Percentiles rank a stretch among this genome's conserved stretches.
Evolutionary conservation across 495 filamentous ascomycete genomes (phyloP).

Genomic region (Penicillium angulare): DNA sequence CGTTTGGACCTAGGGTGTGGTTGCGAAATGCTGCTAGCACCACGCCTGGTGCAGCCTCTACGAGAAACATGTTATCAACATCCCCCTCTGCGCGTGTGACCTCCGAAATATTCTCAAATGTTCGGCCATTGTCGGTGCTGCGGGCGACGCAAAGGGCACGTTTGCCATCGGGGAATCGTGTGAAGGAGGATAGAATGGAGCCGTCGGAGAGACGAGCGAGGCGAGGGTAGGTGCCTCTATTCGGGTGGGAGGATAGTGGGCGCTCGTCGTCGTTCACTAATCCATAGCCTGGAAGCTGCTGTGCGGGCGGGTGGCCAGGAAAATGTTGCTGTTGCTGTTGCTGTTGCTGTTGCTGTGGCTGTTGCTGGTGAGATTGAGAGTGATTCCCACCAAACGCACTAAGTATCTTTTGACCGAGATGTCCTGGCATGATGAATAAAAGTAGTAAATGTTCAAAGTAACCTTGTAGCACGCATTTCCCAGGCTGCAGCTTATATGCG

Average conservation of each 20-base stretch:
- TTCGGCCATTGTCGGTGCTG: conserved; percentile 37
- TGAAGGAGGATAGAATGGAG: conserved; percentile 41
- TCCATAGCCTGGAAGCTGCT: conserved; percentile 18
- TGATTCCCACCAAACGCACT: conserved; percentile 28
- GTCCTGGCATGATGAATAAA: conserved; percentile 27
- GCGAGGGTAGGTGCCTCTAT: conserved; percentile 43
- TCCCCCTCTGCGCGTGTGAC: conserved; percentile 44
- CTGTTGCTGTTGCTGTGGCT: not conserved
- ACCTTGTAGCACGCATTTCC: not conserved
- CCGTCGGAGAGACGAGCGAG: conserved; percentile 38
- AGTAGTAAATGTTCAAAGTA: not conserved
- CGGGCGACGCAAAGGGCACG: conserved; percentile 32
- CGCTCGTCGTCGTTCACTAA: conserved; percentile 40
- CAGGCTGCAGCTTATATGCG: too few relatives aligned
- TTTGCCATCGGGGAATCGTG: conserved; percentile 29
- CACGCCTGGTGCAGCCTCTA: conserved; percentile 47
- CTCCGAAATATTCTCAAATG: conserved; percentile 36
- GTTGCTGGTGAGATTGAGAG: not conserved
- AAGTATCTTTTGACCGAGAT: conserved; percentile 39
- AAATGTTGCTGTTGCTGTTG: not conserved
- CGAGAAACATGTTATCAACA: conserved; percentile 58
- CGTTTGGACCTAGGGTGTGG: conserved; percentile 45
- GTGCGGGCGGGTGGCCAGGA: too few relatives aligned
- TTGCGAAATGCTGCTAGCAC: conserved; percentile 61
- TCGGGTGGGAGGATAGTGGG: conserved; percentile 36